A percentile compares a stretch with the other conserved stretches of the same genome.
Conservation (phyloP, 2,329 filamentous ascomycete species). For the Fonsecaea erecta region DNA sequence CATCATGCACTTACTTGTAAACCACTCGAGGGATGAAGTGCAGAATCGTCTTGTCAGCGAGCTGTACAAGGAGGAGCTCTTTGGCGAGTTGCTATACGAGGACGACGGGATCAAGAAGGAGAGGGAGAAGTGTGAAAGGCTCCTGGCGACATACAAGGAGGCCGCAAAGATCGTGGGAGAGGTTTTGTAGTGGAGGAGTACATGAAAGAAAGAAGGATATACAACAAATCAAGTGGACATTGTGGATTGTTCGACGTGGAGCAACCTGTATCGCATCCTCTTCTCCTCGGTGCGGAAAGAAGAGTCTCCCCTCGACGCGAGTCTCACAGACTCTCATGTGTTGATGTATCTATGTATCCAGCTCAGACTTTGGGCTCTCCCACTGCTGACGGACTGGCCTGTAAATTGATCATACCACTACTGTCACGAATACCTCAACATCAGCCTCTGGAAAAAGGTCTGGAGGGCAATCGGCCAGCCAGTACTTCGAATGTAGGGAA, state of each 20-base stretch:
- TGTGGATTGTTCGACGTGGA: background rate
- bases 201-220: background rate
- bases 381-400: background rate
- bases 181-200: constrained; percentile 65
- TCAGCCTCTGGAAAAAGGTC: background rate
- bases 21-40: constrained; percentile 96
- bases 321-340: constrained; percentile 6
- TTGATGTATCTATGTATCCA: constrained; percentile 15
- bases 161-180: constrained; percentile 98
- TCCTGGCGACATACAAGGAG: constrained; percentile 94
- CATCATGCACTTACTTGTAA: constrained; percentile 97
- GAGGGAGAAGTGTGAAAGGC: constrained; percentile 96
- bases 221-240: background rate
- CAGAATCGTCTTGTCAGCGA: constrained; percentile 96
- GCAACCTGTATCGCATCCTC: background rate
- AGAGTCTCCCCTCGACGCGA: constrained; percentile 15
- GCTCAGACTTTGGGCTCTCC: constrained; percentile 10
- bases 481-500: background rate
- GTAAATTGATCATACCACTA: constrained; percentile 11
- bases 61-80: constrained; percentile 88
- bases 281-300: constrained; percentile 1
- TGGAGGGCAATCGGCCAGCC: background rate
- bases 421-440: background rate
- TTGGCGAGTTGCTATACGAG: constrained; percentile 93
- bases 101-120: constrained; percentile 97